Evolutionary conservation across 2,329 filamentous ascomycete species (phyloP).

Genomic region (Penicillium hordei): DNA sequence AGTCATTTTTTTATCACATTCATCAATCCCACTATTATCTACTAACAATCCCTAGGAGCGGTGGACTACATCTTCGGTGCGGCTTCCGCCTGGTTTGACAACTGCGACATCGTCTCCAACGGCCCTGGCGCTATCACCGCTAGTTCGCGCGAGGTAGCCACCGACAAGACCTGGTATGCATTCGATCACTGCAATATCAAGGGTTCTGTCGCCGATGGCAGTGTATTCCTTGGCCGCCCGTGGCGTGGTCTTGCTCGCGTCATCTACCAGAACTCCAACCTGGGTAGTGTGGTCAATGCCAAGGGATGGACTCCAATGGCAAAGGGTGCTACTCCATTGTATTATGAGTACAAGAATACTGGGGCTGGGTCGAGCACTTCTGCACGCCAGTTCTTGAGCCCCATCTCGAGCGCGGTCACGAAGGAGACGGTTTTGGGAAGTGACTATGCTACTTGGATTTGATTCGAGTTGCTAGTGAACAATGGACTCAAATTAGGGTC

Average conservation of each 20-base stretch:
- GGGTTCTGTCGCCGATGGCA: conserved; percentile 19
- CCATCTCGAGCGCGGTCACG: conserved; percentile 26
- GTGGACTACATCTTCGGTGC: conserved; percentile 41
- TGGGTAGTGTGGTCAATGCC: conserved; percentile 32
- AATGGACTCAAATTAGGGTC: neutral
- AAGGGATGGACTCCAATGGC: conserved; percentile 38
- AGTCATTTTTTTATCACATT: neutral
- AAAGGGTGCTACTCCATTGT: conserved; percentile 31
- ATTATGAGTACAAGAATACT: conserved; percentile 33
- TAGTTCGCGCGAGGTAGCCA: conserved; percentile 25
- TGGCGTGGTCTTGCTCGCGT: conserved; percentile 37
- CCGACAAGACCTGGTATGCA: conserved; percentile 33
- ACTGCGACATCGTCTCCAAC: conserved; percentile 37
- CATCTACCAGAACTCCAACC: conserved; percentile 34
- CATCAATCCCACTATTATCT: neutral
- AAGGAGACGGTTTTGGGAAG: conserved; percentile 29
- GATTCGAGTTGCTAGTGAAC: conserved; percentile 11
- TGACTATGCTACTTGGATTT: conserved; percentile 24
- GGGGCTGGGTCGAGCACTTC: conserved; percentile 28
- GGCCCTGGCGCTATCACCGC: conserved; percentile 36
- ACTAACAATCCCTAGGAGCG: conserved; percentile 23
- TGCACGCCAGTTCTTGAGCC: conserved; percentile 20
- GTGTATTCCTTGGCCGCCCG: conserved; percentile 36
- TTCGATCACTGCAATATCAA: conserved; percentile 32
- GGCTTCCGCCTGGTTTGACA: conserved; percentile 30